Evolutionary conservation across 352 stramenopile species (phyloP).

Genomic region (Vaucheria bursata): DNA sequence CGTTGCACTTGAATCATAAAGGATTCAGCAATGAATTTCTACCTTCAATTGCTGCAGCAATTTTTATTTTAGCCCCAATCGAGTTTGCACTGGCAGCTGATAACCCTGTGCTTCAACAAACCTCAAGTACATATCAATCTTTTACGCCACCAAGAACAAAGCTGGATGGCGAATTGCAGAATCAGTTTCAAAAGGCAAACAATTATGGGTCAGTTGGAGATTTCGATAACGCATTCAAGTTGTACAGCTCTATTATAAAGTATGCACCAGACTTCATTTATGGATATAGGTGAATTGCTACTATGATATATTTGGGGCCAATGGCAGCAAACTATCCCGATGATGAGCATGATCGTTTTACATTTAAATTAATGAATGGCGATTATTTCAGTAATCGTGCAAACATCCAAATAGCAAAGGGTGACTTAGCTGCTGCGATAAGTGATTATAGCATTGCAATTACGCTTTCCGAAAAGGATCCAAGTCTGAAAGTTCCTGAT

Average conservation of each 20-base stretch:
- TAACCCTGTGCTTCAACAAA: too few relatives aligned
- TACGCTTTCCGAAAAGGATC: conserved; percentile 9
- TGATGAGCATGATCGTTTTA: background rate
- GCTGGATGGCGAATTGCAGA: background rate
- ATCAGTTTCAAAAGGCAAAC: conserved; percentile 1
- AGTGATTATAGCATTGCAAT: conserved; percentile 35
- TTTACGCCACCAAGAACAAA: too few relatives aligned
- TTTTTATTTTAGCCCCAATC: too few relatives aligned
- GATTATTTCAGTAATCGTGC: conserved; percentile 42
- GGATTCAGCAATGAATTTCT: too few relatives aligned
- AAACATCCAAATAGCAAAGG: conserved; percentile 37
- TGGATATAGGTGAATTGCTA: conserved; percentile 9
- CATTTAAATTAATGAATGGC: too few relatives aligned
- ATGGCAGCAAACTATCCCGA: too few relatives aligned
- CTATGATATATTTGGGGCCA: background rate
- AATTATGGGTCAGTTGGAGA: conserved; percentile 27
- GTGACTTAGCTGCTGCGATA: conserved; percentile 32
- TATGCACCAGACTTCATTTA: conserved; percentile 45
- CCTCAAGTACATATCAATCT: too few relatives aligned
- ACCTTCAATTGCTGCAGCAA: too few relatives aligned
- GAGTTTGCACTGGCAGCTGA: too few relatives aligned
- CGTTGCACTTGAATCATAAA: too few relatives aligned
- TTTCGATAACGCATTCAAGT: conserved; percentile 45
- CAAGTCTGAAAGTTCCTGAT: conserved; percentile 26
- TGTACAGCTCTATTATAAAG: conserved; percentile 37